Percentiles rank a stretch among this genome's conserved stretches.
phyloP scores from a whole-genome alignment of 1,284 basidiomycete genomes.

The Tranzscheliella williamsii region DNA sequence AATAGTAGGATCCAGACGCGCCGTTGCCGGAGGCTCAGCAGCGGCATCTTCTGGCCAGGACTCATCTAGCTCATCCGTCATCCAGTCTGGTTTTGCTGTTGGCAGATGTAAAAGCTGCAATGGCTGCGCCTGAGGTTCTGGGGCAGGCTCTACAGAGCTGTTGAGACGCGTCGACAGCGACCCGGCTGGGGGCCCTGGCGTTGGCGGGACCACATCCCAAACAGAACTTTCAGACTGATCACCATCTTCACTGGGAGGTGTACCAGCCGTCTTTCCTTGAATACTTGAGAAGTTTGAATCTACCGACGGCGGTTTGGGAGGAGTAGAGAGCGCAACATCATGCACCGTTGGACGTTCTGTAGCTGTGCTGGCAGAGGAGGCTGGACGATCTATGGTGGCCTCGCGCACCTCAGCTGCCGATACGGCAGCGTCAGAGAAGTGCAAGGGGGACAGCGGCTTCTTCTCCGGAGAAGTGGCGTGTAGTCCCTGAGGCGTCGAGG shows the following conservation, averaged over 20 bases:
- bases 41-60: slow-evolving; percentile 29
- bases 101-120: too few species aligned
- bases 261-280: slow-evolving; percentile 34
- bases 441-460: slow-evolving; percentile 1
- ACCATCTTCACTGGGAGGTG: slow-evolving; percentile 9
- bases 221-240: slow-evolving; percentile 22
- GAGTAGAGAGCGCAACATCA: background rate
- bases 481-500: slow-evolving; percentile 1
- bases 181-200: too few species aligned
- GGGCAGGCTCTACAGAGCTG: too few species aligned
- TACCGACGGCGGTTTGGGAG: slow-evolving; percentile 18
- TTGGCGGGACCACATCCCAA: slow-evolving; percentile 30
- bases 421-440: too few species aligned
- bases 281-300: slow-evolving; percentile 42
- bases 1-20: too few species aligned
- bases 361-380: slow-evolving; percentile 11
- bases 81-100: slow-evolving; percentile 38
- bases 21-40: slow-evolving; percentile 1
- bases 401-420: background rate
- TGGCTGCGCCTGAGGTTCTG: too few species aligned
- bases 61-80: slow-evolving; percentile 43
- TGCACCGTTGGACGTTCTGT: slow-evolving; percentile 15
- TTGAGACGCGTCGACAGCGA: too few species aligned
- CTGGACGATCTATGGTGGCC: background rate
- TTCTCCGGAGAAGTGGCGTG: slow-evolving; percentile 3